Conservation (phyloP, 148 eudicot genomes). For the Pharnaceum exiguum region DNA sequence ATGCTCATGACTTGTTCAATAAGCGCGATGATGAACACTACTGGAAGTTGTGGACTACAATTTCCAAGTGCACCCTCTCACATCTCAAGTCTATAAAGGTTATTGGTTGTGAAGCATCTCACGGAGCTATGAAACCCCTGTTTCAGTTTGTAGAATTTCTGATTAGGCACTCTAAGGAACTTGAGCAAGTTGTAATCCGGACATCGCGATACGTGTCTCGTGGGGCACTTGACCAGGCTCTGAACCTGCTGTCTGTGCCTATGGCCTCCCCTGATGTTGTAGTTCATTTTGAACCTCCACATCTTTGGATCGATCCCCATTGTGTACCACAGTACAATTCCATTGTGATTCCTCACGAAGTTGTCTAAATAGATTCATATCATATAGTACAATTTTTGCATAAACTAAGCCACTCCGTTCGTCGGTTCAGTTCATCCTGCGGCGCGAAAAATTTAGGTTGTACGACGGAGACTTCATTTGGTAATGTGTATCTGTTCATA, state of each 20-base stretch:
- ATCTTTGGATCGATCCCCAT: constrained; percentile 21
- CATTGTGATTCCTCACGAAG: neutral
- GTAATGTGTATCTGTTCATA: no score
- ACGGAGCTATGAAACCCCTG: constrained; percentile 16
- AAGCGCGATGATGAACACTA: constrained; percentile 1
- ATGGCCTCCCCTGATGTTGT: constrained; percentile 23
- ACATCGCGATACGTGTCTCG: constrained; percentile 17
- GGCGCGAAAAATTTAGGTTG: neutral
- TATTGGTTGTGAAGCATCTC: constrained; percentile 10
- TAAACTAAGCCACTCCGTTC: no score
- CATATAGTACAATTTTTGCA: neutral
- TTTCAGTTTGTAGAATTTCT: constrained; percentile 22
- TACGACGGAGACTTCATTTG: neutral
- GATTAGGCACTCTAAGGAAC: constrained; percentile 10
- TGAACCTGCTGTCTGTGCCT: constrained; percentile 17
- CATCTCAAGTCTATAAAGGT: constrained; percentile 24
- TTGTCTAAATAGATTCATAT: neutral
- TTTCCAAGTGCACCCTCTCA: constrained; percentile 21
- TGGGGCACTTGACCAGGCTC: constrained; percentile 15
- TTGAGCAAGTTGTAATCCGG: constrained; percentile 15
- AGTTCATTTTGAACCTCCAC: constrained; percentile 21
- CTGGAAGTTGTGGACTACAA: constrained; percentile 24
- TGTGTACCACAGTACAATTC: neutral
- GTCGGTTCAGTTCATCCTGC: no score
- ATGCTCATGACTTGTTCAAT: neutral